Evolutionary conservation across 306 rosid genomes (phyloP).

Genomic region (Echinosophora koreensis): DNA sequence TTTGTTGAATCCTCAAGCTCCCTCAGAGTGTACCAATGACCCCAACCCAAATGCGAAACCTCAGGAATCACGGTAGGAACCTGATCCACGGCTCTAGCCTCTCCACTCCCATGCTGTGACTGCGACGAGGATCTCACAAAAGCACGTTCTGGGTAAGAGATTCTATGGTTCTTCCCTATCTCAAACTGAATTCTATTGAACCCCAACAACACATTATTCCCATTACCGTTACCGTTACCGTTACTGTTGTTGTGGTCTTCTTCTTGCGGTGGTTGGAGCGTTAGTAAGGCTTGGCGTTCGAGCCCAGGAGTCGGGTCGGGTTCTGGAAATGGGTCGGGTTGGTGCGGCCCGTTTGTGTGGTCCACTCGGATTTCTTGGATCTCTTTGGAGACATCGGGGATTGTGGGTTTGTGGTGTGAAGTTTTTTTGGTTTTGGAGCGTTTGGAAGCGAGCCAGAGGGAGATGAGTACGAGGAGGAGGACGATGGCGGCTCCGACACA

Average conservation of each 20-base stretch:
- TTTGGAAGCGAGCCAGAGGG: constrained; percentile 70
- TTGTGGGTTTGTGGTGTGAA: constrained; percentile 47
- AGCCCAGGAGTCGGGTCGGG: constrained; percentile 57
- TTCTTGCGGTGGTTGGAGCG: constrained; percentile 52
- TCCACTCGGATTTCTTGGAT: constrained; percentile 79
- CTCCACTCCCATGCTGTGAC: constrained; percentile 52
- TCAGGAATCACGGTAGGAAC: constrained; percentile 70
- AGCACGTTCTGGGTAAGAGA: constrained; percentile 71
- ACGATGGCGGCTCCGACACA: constrained; percentile 78
- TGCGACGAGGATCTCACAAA: constrained; percentile 60
- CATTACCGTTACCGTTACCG: neutral
- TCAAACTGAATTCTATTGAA: constrained; percentile 69
- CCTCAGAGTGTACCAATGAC: constrained; percentile 90
- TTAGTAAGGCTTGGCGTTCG: constrained; percentile 57
- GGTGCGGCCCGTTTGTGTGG: constrained; percentile 40
- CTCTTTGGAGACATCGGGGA: constrained; percentile 76
- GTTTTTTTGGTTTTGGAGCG: constrained; percentile 63
- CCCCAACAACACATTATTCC: neutral
- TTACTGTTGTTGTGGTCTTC: constrained; percentile 47
- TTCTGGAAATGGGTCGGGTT: constrained; percentile 56
- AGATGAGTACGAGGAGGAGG: constrained; percentile 70
- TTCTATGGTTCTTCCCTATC: constrained; percentile 83
- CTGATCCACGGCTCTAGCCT: constrained; percentile 62
- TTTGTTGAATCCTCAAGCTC: constrained; percentile 84
- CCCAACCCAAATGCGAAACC: constrained; percentile 98